Evolutionary conservation across 1,139 yeast species (phyloP), one percentile per base, ranked within the genome.

Genomic region (Nadsonia commutata): DNA sequence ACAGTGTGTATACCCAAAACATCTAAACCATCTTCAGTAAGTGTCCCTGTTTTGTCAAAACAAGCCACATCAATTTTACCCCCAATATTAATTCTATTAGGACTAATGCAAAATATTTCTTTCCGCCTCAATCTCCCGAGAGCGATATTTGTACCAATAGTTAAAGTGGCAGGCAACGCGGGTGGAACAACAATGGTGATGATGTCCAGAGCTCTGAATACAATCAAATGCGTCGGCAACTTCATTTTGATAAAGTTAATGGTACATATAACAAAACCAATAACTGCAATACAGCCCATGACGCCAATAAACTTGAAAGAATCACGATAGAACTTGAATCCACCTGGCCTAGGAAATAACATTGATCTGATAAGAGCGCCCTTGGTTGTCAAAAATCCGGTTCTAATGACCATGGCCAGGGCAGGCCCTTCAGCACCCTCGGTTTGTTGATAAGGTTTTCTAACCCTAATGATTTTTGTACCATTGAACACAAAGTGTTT

Each of bases 161-260:
- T 86, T 48, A 90, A 67, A 0, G 98, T 93, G 0, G 98, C 98
- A 0, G 99, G 99, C 43, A 90, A 69, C 0, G 98, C 98, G 1
- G 99, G 99, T 2, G 99, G 99, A 1, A 90, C 95, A 11, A 93
- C 98, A 57, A 90, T 86, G 0, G 99, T 90, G 45, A 90, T 81
- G 46, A 90, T 75, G 63, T 90, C 99, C 48, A 93, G 66, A 0
- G 97, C 97, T 53, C 99, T 72, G 45, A 93, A 66, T 8, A 88
- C 69, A 68, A 90, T 90, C 31, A 81, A 62, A 41, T 68, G 71
- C 47, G 72, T 73, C 3, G 81, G 77, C 40, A 88, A 62, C 0
- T 93, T 90, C 53, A 93, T 64, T 53, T 76, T 68, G 46, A 90
- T 71, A 59, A 90, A 93, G 56, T 85, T 84, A 50, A 80, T 69